Percentiles rank a stretch among this genome's conserved stretches.
Conservation (phyloP, 2,329 filamentous ascomycete genomes). For the Trichoderma sp. region DNA sequence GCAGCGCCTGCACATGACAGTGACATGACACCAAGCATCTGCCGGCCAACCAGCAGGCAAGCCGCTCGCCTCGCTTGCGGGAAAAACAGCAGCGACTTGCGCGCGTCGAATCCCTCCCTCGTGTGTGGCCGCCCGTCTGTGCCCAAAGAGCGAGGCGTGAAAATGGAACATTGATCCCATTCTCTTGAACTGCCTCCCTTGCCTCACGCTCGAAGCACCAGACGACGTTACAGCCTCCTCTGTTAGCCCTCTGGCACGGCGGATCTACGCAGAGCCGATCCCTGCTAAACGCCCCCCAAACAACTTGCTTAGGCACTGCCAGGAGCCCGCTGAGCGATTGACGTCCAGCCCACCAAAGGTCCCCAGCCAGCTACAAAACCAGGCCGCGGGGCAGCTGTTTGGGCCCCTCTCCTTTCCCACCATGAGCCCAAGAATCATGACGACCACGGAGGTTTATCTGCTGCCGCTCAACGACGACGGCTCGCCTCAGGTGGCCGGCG, state of each 20-base stretch:
- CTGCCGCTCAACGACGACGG: conserved; percentile 91
- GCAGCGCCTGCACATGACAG: conserved; percentile 19
- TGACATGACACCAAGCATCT: conserved; percentile 22
- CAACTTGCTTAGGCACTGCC: conserved; percentile 11
- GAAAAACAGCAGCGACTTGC: conserved; percentile 15
- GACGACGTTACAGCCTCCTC: not conserved
- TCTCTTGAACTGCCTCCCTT: not conserved
- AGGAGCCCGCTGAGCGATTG: not conserved
- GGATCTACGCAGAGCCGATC: not conserved
- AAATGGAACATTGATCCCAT: not conserved
- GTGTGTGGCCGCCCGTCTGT: not conserved
- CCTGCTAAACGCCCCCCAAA: not conserved
- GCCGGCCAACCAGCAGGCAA: conserved; percentile 20
- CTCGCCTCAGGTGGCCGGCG: conserved; percentile 82
- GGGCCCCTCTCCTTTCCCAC: conserved; percentile 36
- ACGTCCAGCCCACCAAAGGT: no score
- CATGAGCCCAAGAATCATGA: conserved; percentile 65
- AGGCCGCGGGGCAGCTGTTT: conserved; percentile 30
- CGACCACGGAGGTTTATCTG: conserved; percentile 76
- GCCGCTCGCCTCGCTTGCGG: conserved; percentile 15
- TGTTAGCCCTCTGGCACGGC: not conserved
- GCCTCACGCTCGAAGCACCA: not conserved
- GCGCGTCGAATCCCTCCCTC: not conserved
- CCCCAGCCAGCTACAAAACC: conserved; percentile 25
- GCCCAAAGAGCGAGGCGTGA: not conserved